These are phyloP conservation scores for Rhododendron vialii DNA, from an alignment of 148 eudicot species.

Conservation along the genomic window DNA sequence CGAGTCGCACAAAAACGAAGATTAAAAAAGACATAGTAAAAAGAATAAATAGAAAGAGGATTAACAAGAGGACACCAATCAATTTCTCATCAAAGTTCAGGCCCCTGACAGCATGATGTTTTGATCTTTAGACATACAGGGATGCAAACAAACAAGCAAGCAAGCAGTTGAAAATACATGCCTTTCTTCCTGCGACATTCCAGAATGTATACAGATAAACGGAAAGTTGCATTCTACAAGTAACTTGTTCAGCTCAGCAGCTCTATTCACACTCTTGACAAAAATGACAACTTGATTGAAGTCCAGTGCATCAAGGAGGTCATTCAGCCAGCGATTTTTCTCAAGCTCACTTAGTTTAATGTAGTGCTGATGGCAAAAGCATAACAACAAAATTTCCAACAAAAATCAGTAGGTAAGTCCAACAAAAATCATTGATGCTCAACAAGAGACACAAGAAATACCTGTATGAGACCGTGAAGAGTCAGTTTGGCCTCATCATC, in stretches of 20 bases:
- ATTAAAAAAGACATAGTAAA: not conserved
- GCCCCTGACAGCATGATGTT: not conserved
- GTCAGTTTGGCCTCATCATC: slow-evolving; percentile 98
- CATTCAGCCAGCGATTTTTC: slow-evolving; percentile 92
- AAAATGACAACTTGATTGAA: slow-evolving; percentile 96
- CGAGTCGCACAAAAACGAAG: not conserved
- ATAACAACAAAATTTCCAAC: not conserved
- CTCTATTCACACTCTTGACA: slow-evolving; percentile 88
- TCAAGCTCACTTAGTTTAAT: slow-evolving; percentile 85
- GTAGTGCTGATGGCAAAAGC: slow-evolving; percentile 59
- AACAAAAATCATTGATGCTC: not conserved
- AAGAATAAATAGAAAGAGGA: not conserved
- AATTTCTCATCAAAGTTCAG: not conserved
- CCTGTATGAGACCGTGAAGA: slow-evolving; percentile 98
- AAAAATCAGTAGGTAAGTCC: not conserved
- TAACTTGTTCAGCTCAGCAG: slow-evolving; percentile 91
- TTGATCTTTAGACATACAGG: not conserved
- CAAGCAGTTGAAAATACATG: slow-evolving; percentile 9
- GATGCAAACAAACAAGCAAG: not conserved
- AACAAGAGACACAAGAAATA: slow-evolving; percentile 11
- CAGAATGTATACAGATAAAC: slow-evolving; percentile 93
- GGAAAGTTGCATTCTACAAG: slow-evolving; percentile 98
- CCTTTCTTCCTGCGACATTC: slow-evolving; percentile 99
- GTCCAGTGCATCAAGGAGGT: slow-evolving; percentile 93
- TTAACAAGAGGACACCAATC: not conserved